Evolutionary conservation across 352 stramenopile genomes (phyloP).

Genomic region (Pythium plurisporium): DNA sequence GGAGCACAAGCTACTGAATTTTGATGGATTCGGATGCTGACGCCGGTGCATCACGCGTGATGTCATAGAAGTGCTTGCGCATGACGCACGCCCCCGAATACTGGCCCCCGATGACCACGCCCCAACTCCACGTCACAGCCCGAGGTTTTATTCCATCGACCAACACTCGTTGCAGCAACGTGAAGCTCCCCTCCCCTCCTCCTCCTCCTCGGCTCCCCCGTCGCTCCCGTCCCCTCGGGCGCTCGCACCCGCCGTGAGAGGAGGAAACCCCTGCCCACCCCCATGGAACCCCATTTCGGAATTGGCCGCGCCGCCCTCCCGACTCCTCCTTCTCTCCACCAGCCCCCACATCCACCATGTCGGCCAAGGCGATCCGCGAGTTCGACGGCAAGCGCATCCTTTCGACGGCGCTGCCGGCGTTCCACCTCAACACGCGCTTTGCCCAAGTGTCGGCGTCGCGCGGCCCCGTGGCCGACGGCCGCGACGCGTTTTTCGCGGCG

Average conservation of each 20-base stretch:
- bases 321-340: neutral
- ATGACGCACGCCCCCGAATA: constrained; percentile 14
- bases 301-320: constrained; percentile 14
- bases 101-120: neutral
- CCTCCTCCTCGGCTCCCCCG: too few relatives aligned
- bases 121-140: constrained; percentile 7
- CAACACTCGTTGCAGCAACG: constrained; percentile 10
- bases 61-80: constrained; percentile 16
- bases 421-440: constrained; percentile 71
- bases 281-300: constrained; percentile 18
- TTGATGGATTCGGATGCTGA: constrained; percentile 2
- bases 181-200: neutral
- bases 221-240: too few relatives aligned
- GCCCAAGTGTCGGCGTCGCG: constrained; percentile 54
- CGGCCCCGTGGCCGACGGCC: constrained; percentile 9
- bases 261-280: too few relatives aligned
- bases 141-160: constrained; percentile 16
- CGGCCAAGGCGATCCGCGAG: constrained; percentile 94
- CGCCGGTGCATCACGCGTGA: constrained; percentile 24
- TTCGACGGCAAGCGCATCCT: constrained; percentile 96
- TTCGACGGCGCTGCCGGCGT: constrained; percentile 66
- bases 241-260: too few relatives aligned
- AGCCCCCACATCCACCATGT: constrained; percentile 56
- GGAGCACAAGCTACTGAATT: neutral
- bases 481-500: constrained; percentile 56